Evolutionary conservation across 1,139 yeast genomes (phyloP).

Genomic region (Geotrichum histeridarum): DNA sequence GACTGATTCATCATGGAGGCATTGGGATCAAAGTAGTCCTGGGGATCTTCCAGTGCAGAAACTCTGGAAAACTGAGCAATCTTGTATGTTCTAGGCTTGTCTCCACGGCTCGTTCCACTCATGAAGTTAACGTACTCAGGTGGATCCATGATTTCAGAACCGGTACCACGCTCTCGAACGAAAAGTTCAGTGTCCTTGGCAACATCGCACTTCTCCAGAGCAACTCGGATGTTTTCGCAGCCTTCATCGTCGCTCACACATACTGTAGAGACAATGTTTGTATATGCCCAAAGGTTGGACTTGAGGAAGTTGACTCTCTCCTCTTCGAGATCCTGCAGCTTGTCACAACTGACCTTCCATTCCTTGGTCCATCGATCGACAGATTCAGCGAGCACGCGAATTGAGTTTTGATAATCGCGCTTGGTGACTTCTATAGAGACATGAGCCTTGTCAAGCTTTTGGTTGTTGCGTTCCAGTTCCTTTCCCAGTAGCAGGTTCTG

Average conservation of each 20-base stretch:
- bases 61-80: conserved; percentile 15
- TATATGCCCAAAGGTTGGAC: conserved; percentile 74
- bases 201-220: conserved; percentile 66
- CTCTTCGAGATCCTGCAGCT: conserved; percentile 69
- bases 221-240: conserved; percentile 65
- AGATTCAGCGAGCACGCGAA: conserved; percentile 59
- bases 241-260: conserved; percentile 74
- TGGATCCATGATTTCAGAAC: conserved; percentile 55
- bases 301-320: conserved; percentile 73
- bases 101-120: conserved; percentile 37
- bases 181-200: conserved; percentile 55
- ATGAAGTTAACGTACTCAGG: conserved; percentile 50
- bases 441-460: conserved; percentile 55
- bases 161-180: conserved; percentile 58
- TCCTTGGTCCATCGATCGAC: conserved; percentile 69
- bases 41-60: conserved; percentile 7
- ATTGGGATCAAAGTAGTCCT: conserved; percentile 10
- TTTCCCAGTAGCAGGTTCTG: conserved; percentile 73
- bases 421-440: conserved; percentile 47
- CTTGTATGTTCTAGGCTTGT: conserved; percentile 7
- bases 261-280: conserved; percentile 68
- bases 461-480: conserved; percentile 64
- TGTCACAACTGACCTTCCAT: conserved; percentile 68
- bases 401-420: conserved; percentile 55
- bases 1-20: conserved; percentile 5